Evolutionary conservation across 2,329 filamentous ascomycete species (phyloP), one percentile per base, ranked within the genome.

Genomic region (Penicillium vulpinum): DNA sequence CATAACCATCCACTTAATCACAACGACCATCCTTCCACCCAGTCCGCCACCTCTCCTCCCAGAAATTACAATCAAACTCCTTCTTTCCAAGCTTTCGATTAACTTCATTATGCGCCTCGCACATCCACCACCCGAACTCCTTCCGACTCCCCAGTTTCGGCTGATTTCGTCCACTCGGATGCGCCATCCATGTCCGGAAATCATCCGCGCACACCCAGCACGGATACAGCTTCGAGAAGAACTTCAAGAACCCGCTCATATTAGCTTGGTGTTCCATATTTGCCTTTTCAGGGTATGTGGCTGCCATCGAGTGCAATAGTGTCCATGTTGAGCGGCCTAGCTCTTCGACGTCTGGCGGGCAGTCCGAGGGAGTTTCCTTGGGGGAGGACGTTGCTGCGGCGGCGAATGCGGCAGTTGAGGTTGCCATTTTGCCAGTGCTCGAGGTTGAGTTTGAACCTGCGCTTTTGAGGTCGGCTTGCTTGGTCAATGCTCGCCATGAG

Each of bases 191-290:
- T 0, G 73, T 73, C 73, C 88, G 88, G 74, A 99, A 97, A 71
- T 97, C 93, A 59, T 93, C 89, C 33, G 92, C 94, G 75, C 94
- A 99, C 3, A 89, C 85, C 91, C 92, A 96, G 80, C 94, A 99
- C 4, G 94, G 94, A 71, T 99, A 99, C 21, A 97, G 77, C 64
- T 88, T 89, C 26, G 90, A 87, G 73, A 99, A 96, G 2, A 92
- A 81, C 24, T 80, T 78, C 66, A 99, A 82, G 77, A 99, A 97
- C 50, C 85, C 82, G 54, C 81, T 81, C 65, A 95, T 88, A 66
- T 97, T 89, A 29, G 79, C 78, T 72, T 97, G 91, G 66, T 96
- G 85, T 10, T 80, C 74, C 0, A 80, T 73, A 0, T 87, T 85
- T 0, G 94, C 91, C 8, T 72, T 75, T 8, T 83, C 80, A 1